Evolutionary conservation across 148 eudicot genomes (phyloP), one percentile per base, ranked within the genome.

Genomic region (Camellia sinensis): DNA sequence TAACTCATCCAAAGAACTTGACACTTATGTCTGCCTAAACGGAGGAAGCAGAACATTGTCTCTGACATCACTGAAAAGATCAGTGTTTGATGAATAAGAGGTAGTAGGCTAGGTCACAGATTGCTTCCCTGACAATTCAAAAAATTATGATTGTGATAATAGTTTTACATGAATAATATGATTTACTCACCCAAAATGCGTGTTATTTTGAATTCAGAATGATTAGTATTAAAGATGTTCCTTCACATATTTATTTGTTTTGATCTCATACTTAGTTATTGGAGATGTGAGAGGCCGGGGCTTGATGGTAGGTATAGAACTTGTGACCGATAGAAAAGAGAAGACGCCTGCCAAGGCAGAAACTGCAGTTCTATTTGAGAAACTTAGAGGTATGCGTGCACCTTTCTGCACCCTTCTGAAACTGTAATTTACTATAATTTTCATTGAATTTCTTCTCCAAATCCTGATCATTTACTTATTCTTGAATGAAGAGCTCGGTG

Each of bases 271-370:
- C 40, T 64, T 80, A 95, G 99, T 96, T 46, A 93, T 96, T 80
- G 99, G 99, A 61, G 95, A 96, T 79, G 97, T 96, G 80, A 93
- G 99, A 83, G 99, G 99, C 70, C 88, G 95, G 75, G 99, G 99
- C 71, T 84, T 96, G 81, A 96, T 96, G 99, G 95, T 93, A 61
- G 99, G 99, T 18, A 77, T 96, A 78, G 99, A 96, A 75, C 83
- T 96, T 78, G 99, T 96, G 65, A 91, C 95, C n/a, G 97, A 96
- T 83, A 85, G 95, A 81, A 85, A 66, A 83, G 91, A 86, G 71
- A 96, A 96, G 84, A 91, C 95, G 10, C 99, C 99, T 22, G 99
- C 99, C 79, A 96, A 93, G 79, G 89, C 91, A 76, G 99, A 96
- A 90, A 90, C 97, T 80, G 94, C 82, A 46, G 89, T 91, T 75